Base-by-base conservation (phyloP, 306 rosid genomes). In the Cicer judaicum region DNA sequence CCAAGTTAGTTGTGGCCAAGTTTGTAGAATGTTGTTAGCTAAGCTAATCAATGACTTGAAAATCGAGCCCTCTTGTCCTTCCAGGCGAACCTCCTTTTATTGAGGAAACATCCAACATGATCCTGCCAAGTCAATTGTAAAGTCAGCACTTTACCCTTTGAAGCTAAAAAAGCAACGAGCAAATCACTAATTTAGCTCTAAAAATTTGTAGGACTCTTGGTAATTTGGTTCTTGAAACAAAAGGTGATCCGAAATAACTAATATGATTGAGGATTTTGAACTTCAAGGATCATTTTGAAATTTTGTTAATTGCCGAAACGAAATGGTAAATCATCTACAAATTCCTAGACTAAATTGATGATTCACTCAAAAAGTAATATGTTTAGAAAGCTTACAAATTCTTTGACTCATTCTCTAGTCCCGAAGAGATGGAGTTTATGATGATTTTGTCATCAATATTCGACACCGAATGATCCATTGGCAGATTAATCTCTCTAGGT, bases 61-160 rank as follows among this genome's bases (percentile, higher is more conserved):
- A 79, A 43, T 88, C 82, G 13, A 95, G 87, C 13, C 99, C 99
- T 88, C 99, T 85, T 3, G 99, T 90, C 80, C 99, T 93, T 40
- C 92, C 96, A 13, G 98, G 97, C 1, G 97, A 92, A 4, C 99
- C 98, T 0, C 93, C 99, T 78, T 86, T 90, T 41, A 87, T 84
- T 1, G 90, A 66, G 15, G 97, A 90, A 62, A 87, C 81, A 87
- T 92, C 97, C 81, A 95, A 64, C 78, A 81, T 85, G 59, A 92
- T 84, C 92, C 98, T 95, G 91, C 38, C 78, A 64, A 63, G 47
- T 66, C 59, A 71, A 48, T 61, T 10, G 44, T 34, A 38, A 47
- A 10, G 55, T 78, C 24, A 80, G 68, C 39, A 13, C 16, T 62
- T 29, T 50, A 18, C 7, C 12, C 1, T 56, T 8, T 29, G 36